These are phyloP conservation scores for Pseudozyma sp. DNA, from an alignment of 1,284 basidiomycete species.

Conservation along the genomic window DNA sequence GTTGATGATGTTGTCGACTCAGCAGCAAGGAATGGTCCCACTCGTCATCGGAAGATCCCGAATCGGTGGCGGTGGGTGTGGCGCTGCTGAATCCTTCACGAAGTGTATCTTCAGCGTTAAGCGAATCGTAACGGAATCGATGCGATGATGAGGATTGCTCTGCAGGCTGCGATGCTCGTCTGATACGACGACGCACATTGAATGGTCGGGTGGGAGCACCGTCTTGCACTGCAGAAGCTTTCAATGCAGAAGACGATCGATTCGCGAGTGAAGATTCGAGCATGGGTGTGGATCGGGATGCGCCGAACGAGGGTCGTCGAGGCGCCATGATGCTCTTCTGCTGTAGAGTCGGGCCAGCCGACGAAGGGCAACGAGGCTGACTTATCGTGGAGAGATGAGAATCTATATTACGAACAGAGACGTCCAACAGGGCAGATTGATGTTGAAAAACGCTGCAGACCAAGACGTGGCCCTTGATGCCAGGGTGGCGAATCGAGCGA, in stretches of 20 bases:
- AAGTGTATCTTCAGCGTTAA: slow-evolving; percentile 13
- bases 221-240: slow-evolving; percentile 3
- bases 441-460: no score
- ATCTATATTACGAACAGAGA: not conserved
- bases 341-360: slow-evolving; percentile 10
- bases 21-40: slow-evolving; percentile 20
- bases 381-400: not conserved
- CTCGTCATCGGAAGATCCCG: slow-evolving; percentile 46
- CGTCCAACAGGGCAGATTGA: no score
- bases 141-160: slow-evolving; percentile 9
- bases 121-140: slow-evolving; percentile 18
- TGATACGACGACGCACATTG: slow-evolving; percentile 29
- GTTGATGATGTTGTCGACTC: slow-evolving; percentile 15
- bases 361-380: not conserved
- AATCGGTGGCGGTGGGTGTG: slow-evolving; percentile 41
- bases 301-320: slow-evolving; percentile 34
- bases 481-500: no score
- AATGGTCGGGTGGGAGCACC: slow-evolving; percentile 39
- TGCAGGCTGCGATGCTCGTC: slow-evolving; percentile 39
- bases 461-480: no score
- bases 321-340: slow-evolving; percentile 14
- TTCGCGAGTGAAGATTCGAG: slow-evolving; percentile 15
- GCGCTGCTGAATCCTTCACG: slow-evolving; percentile 32
- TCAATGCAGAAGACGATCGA: not conserved
- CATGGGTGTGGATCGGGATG: slow-evolving; percentile 32